Conservation (phyloP, 1,284 basidiomycete genomes). For the Cystobasidiaceae sp. region DNA sequence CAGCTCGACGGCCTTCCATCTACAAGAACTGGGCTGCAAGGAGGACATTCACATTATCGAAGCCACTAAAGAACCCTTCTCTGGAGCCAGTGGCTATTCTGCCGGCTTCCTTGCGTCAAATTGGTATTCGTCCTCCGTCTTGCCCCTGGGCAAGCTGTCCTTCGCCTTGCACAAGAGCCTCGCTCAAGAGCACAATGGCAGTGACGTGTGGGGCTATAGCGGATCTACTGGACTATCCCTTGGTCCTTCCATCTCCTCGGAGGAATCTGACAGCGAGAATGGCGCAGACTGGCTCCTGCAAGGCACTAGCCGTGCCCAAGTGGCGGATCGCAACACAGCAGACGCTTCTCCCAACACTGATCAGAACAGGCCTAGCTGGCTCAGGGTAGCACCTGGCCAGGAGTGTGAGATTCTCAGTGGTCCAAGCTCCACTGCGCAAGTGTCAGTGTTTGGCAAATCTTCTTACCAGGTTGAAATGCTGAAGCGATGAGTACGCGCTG, state of each 20-base stretch:
- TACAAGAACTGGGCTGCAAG: constrained; percentile 6
- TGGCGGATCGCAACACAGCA: not conserved
- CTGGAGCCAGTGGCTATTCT: constrained; percentile 16
- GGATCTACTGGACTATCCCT: constrained; percentile 12
- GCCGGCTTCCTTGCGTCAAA: constrained; percentile 15
- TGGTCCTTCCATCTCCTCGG: not conserved
- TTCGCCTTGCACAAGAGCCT: constrained; percentile 8
- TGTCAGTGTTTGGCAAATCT: not conserved
- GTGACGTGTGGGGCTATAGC: not conserved
- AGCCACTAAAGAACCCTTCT: not conserved
- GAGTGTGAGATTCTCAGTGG: constrained; percentile 9
- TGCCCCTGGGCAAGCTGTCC: constrained; percentile 12
- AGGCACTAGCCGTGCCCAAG: constrained; percentile 18
- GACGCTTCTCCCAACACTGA: not conserved
- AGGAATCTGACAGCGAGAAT: not conserved
- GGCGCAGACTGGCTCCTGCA: constrained; percentile 19
- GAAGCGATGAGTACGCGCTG: no score
- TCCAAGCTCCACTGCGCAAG: constrained; percentile 10
- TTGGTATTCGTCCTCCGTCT: constrained; percentile 6
- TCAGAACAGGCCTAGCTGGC: constrained; percentile 2
- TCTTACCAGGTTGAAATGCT: not conserved
- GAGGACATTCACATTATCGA: constrained; percentile 3
- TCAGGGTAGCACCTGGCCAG: not conserved
- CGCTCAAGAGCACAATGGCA: constrained; percentile 1
- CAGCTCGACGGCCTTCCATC: constrained; percentile 4